A percentile compares a stretch with the other conserved stretches of the same genome.
Evolutionary conservation across 2,329 filamentous ascomycete species (phyloP).

Genomic region (Chaetomiaceae sp.): DNA sequence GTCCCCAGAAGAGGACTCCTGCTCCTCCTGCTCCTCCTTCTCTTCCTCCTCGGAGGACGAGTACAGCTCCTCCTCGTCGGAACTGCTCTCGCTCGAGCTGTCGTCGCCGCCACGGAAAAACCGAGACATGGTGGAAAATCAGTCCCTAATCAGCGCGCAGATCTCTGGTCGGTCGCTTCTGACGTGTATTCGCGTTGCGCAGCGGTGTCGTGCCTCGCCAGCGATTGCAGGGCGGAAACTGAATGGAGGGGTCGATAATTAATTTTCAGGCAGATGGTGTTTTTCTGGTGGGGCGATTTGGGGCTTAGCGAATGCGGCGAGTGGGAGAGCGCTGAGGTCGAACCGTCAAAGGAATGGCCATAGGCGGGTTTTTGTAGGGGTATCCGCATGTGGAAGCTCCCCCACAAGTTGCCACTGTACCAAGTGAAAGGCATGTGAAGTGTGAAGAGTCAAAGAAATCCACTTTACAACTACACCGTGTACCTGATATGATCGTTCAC

Average conservation of each 20-base stretch:
- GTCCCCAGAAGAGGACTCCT: slow-evolving; percentile 46
- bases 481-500: too few species aligned
- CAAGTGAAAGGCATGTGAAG: too few species aligned
- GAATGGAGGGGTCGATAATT: slow-evolving; percentile 25
- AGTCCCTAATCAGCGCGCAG: not conserved
- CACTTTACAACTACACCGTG: too few species aligned
- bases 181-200: slow-evolving; percentile 5
- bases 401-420: too few species aligned
- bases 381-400: too few species aligned
- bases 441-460: too few species aligned
- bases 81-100: slow-evolving; percentile 93
- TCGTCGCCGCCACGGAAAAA: slow-evolving; percentile 92
- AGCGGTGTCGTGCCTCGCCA: slow-evolving; percentile 14
- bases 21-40: slow-evolving; percentile 50
- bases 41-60: slow-evolving; percentile 61
- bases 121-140: slow-evolving; percentile 65
- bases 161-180: slow-evolving; percentile 3
- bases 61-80: slow-evolving; percentile 95
- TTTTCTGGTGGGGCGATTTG: slow-evolving; percentile 27
- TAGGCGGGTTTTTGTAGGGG: too few species aligned
- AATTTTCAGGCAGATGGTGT: slow-evolving; percentile 25
- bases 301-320: slow-evolving; percentile 20
- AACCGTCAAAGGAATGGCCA: too few species aligned
- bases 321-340: slow-evolving; percentile 3
- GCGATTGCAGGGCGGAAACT: slow-evolving; percentile 18